Conservation (phyloP, 495 filamentous ascomycete species). For the Penicillium waksmanii region DNA sequence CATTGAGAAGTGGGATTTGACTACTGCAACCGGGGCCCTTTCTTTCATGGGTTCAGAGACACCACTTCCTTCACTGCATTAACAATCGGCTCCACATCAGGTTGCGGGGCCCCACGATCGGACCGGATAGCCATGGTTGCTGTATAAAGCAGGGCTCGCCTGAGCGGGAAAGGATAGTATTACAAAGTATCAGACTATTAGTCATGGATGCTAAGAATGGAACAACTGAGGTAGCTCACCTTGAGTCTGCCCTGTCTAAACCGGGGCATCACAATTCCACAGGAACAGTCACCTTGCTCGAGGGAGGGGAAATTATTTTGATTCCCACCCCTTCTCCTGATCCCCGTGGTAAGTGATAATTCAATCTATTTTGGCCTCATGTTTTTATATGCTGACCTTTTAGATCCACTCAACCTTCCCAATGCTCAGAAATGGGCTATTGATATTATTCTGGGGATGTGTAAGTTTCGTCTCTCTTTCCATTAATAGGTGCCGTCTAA, state of each 20-base stretch:
- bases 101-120: too few relatives aligned
- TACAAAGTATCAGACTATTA: too few relatives aligned
- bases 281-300: constrained; percentile 23
- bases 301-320: constrained; percentile 21
- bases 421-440: constrained; percentile 29
- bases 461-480: not conserved
- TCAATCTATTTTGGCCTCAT: not conserved
- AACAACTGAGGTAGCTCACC: not conserved
- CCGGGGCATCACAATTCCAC: not conserved
- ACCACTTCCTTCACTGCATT: too few relatives aligned
- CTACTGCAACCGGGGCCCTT: too few relatives aligned
- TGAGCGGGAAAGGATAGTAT: too few relatives aligned
- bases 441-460: not conserved
- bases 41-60: too few relatives aligned
- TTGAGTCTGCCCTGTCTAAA: not conserved
- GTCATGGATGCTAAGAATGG: not conserved
- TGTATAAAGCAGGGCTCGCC: too few relatives aligned
- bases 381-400: constrained; percentile 8
- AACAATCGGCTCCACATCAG: too few relatives aligned
- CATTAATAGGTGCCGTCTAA: not conserved
- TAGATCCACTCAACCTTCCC: constrained; percentile 32
- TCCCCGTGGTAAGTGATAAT: constrained; percentile 24
- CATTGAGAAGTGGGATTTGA: not conserved
- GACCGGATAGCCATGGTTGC: too few relatives aligned
- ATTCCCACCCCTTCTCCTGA: constrained; percentile 31